Percentiles rank a stretch among this genome's conserved stretches.
These are phyloP conservation scores for Alopecurus myosuroides DNA, from an alignment of 176 grass and related monocot genomes.

Conservation along the genomic window DNA sequence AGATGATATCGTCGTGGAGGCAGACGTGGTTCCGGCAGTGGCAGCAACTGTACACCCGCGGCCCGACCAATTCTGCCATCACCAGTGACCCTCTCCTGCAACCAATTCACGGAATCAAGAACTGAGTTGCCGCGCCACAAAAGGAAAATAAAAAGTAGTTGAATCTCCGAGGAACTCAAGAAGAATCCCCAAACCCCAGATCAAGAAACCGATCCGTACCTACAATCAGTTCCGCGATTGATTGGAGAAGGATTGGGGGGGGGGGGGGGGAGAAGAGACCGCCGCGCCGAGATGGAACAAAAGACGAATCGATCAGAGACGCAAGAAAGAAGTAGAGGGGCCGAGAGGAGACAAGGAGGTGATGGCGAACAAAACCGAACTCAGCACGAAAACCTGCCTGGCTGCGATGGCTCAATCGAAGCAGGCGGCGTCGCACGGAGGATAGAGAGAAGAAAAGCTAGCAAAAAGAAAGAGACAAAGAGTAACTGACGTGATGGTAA, in stretches of 20 bases:
- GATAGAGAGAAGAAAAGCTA: background rate
- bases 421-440: background rate
- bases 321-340: background rate
- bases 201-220: background rate
- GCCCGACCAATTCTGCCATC: constrained; percentile 53
- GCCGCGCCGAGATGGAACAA: background rate
- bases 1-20: constrained; percentile 81
- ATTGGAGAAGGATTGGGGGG: background rate
- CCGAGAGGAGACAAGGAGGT: background rate
- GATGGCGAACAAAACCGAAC: constrained; percentile 13
- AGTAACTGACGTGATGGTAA: background rate
- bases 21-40: constrained; percentile 74
- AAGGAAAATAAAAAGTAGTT: too few relatives aligned
- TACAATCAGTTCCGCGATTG: background rate
- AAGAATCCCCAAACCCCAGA: background rate
- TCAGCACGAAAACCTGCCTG: background rate
- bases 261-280: background rate
- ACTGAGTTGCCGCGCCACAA: background rate
- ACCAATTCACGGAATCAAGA: constrained; percentile 20
- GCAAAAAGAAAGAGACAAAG: background rate
- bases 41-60: constrained; percentile 66
- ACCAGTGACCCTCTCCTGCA: background rate
- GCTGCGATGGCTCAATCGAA: background rate
- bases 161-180: background rate
- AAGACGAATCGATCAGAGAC: background rate